Conservation (phyloP, 2,329 filamentous ascomycete species). For the Nigrograna mackinnonii region DNA sequence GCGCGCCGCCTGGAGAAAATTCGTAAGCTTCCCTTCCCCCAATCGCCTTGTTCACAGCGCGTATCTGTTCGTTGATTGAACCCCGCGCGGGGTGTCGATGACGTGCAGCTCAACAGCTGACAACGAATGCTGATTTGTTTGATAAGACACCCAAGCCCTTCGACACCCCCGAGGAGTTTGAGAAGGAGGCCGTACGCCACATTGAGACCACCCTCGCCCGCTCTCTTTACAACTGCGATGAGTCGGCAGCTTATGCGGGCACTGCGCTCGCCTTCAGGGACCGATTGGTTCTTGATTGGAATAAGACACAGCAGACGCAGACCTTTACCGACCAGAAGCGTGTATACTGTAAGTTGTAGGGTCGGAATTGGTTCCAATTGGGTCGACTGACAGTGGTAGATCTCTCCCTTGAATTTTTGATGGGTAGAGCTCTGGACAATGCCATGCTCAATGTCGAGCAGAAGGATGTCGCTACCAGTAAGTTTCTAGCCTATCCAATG, state of each 20-base stretch:
- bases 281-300: conserved; percentile 93
- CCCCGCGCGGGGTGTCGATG: no score
- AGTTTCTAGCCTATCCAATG: conserved; percentile 35
- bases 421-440: conserved; percentile 96
- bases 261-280: conserved; percentile 92
- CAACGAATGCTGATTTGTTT: not conserved
- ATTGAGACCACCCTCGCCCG: conserved; percentile 95
- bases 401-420: conserved; percentile 94
- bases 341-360: conserved; percentile 72
- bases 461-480: conserved; percentile 82
- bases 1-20: conserved; percentile 73
- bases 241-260: conserved; percentile 86
- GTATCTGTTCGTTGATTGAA: not conserved
- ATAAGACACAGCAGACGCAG: conserved; percentile 95
- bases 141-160: conserved; percentile 68
- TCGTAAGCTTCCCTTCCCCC: conserved; percentile 46
- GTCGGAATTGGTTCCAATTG: not conserved
- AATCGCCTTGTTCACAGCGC: no score
- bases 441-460: conserved; percentile 94
- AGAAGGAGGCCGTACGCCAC: conserved; percentile 84
- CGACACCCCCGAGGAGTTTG: conserved; percentile 78
- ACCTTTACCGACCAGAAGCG: conserved; percentile 89
- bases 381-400: conserved; percentile 51
- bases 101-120: no score
- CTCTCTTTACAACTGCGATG: conserved; percentile 98